Base-by-base conservation (phyloP, 371 early-diverging fungal genomes). In the Haplosporangium sp. region DNA sequence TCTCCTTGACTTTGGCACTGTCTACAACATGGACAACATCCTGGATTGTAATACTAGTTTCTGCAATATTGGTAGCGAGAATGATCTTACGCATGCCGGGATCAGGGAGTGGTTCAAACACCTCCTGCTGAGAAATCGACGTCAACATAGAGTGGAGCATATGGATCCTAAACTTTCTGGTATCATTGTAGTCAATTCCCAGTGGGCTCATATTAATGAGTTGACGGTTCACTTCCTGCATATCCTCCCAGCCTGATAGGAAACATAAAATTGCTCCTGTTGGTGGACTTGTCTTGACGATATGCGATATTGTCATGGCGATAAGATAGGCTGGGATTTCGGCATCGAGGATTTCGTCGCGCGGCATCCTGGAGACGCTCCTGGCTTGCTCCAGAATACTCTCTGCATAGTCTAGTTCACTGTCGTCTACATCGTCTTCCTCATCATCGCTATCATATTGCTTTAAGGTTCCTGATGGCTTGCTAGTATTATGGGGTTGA, bases 21-120 rank as follows among this genome's bases (percentile, higher is more conserved):
- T 95, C 95, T 9, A 95, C 83, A 2, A 97, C 96, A 83, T 94
- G 94, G 7, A 89, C 88, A 17, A 96, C 89, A 59, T 94, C 94
- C 63, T 76, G 85, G 63, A 97, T 96, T 0, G 98, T 97, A 56
- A 97, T 92, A 45, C 93, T 92, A 5, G 96, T 96, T 85, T 97
- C 98, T 45, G 96, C 95, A 63, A 97, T 91, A 71, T 97, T 97
- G 37, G 98, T 92, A 15, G 95, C 85, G 4, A 97, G 85, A 42
- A 97, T 92, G 27, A 96, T 88, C 75, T 96, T 95, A 27, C 94
- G 86, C 63, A 81, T 74, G 3, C 86, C 84, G 0, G 76, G 17
- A 35, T 87, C 74, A n/a, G 86, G 84, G 4, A 89, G 77, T 1
- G 76, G 78, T 10, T 88, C 87, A 72, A 95, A 95, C 13, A 94